phyloP scores from a whole-genome alignment of 495 filamentous ascomycete species.

The Lepidopterella palustris region DNA sequence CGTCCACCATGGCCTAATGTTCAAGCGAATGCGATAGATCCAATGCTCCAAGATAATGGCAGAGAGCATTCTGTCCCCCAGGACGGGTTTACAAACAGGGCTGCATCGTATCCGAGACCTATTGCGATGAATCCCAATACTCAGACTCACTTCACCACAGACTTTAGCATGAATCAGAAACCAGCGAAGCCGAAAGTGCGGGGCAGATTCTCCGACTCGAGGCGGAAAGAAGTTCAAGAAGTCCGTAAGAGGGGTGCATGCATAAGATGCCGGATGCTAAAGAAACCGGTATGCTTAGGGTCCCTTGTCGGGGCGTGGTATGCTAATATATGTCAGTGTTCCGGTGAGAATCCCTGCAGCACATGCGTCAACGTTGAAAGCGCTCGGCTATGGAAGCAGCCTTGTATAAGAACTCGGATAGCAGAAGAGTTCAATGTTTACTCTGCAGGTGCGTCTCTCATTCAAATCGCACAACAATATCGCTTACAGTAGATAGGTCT shows the following conservation, averaged over 20 bases:
- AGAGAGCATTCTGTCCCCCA: constrained; percentile 9
- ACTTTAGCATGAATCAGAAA: constrained; percentile 44
- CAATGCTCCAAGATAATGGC: constrained; percentile 29
- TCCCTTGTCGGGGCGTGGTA: too few species aligned
- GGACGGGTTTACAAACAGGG: constrained; percentile 28
- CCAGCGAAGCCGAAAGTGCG: constrained; percentile 51
- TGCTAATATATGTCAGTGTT: constrained; percentile 43
- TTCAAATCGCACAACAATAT: not conserved
- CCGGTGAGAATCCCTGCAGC: constrained; percentile 68
- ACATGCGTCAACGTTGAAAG: constrained; percentile 73
- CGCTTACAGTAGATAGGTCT: constrained; percentile 40
- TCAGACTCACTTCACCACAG: constrained; percentile 52
- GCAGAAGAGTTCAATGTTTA: constrained; percentile 58
- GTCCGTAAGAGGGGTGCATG: constrained; percentile 77
- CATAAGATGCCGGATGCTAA: constrained; percentile 77
- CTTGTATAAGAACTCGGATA: constrained; percentile 70
- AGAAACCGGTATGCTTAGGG: constrained; percentile 52
- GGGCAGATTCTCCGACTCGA: constrained; percentile 58
- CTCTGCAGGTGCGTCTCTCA: constrained; percentile 31
- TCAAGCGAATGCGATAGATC: constrained; percentile 18
- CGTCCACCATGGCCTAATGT: constrained; percentile 17
- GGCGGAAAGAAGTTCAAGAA: constrained; percentile 73
- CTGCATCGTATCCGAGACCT: constrained; percentile 43
- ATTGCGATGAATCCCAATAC: constrained; percentile 52
- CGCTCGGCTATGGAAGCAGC: constrained; percentile 72